Evolutionary conservation across 768 basidiomycete species (phyloP), one percentile per base, ranked within the genome.

Genomic region (Tylopilus sp.): DNA sequence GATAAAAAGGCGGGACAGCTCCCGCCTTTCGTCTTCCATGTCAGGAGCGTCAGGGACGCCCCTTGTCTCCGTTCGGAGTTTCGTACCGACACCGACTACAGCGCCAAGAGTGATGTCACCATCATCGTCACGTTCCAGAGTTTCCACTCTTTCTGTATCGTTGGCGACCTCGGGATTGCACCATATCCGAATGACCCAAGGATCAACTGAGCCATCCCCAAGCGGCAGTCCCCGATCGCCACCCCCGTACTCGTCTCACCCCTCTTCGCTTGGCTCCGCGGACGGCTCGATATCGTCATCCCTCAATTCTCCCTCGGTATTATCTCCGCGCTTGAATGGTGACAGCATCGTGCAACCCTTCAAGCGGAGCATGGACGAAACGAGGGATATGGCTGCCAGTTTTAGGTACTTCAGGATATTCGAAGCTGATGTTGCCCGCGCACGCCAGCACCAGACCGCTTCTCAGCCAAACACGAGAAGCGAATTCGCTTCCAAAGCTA

Each of bases 81-180:
- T 89, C 63, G 68, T 79, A 22, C 87, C 87, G 30, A 72, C 67
- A 52, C 55, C 74, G 53, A 60, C 67, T 28, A 50, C 76, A 10
- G 54, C 51, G 29, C 66, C 74, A 53, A 72, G 78, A 40, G 63
- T 70, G 31, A 63, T 70, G 58, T 66, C 73, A 46, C 60, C 72
- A 4, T 63, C 77, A 30, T 64, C 78, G 6, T 66, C 74, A 25
- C 61, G 68, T 25, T 72, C 76, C 28, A 73, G 75, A 45, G 55
- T 76, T 29, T 90, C 87, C 48, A 81, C 84, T 6, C 78, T 90
- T 38, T 89, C 87, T 19, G 81, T 80, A n/a, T 88, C 87, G 30
- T 73, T 89, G 40, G 82, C 77, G 7, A 79, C 78, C 21, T 76
- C 85, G 19, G 71, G 72, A 16, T 82, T 87, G 58, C 78, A 85